A percentile compares a stretch with the other conserved stretches of the same genome.
Conservation (phyloP, 2,329 filamentous ascomycete genomes). For the Lecanoromycetidae sp. region DNA sequence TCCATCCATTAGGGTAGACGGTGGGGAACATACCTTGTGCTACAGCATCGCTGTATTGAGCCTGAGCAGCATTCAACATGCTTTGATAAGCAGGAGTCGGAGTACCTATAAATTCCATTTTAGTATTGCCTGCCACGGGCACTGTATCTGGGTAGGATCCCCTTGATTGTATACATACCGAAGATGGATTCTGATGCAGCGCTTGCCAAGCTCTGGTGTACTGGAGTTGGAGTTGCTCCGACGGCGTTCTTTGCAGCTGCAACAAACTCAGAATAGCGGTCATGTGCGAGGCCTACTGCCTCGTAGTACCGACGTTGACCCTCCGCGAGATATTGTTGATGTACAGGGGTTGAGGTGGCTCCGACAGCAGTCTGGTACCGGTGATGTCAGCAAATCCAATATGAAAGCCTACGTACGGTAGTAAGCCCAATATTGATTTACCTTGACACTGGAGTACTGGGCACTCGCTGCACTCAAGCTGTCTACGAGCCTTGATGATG, state of each 20-base stretch:
- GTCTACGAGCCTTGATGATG: constrained; percentile 56
- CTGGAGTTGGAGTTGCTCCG: constrained; percentile 51
- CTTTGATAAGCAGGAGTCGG: constrained; percentile 27
- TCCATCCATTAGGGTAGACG: too few species aligned
- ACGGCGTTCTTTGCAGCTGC: constrained; percentile 58
- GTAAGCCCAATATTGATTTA: too few species aligned
- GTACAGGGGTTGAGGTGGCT: constrained; percentile 46
- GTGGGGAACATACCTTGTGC: too few species aligned
- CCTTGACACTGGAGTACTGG: constrained; percentile 59
- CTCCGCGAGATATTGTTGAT: constrained; percentile 46
- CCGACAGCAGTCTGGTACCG: constrained; percentile 52
- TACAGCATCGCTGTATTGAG: constrained; percentile 27
- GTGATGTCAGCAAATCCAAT: too few species aligned
- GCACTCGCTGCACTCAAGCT: constrained; percentile 59
- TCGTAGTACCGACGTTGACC: constrained; percentile 62
- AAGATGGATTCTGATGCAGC: constrained; percentile 22
- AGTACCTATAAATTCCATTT: too few species aligned
- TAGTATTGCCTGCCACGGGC: too few species aligned
- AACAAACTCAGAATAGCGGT: constrained; percentile 64
- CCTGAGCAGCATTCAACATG: constrained; percentile 26
- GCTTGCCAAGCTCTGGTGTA: constrained; percentile 29
- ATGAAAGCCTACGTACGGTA: too few species aligned
- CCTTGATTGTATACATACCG: too few species aligned
- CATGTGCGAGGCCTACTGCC: constrained; percentile 65
- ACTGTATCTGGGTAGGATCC: too few species aligned